Evolutionary conservation across 2,329 filamentous ascomycete species (phyloP).

Genomic region (Paecilomyces niveus): DNA sequence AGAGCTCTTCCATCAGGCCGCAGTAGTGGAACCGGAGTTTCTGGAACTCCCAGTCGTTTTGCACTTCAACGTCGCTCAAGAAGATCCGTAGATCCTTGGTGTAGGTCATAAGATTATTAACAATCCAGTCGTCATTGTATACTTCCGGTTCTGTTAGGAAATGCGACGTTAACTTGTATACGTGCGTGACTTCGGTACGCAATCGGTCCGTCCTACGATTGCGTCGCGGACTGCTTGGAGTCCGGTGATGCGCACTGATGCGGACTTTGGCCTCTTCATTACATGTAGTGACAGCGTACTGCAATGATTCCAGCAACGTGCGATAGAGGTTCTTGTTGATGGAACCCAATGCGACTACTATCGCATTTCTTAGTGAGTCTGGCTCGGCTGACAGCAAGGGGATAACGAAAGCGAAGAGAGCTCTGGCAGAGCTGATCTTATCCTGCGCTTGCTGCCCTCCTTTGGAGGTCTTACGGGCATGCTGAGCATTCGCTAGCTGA

Average conservation of each 20-base stretch:
- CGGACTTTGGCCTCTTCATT: slow-evolving; percentile 82
- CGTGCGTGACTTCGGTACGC: slow-evolving; percentile 89
- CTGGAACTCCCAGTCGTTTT: slow-evolving; percentile 91
- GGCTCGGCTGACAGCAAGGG: slow-evolving; percentile 77
- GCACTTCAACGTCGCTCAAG: slow-evolving; percentile 87
- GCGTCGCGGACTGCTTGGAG: slow-evolving; percentile 70
- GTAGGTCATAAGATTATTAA: slow-evolving; percentile 82
- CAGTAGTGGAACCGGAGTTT: slow-evolving; percentile 90
- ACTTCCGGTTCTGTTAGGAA: slow-evolving; percentile 74
- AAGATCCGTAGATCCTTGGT: slow-evolving; percentile 90
- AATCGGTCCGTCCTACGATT: slow-evolving; percentile 80
- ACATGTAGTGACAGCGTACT: slow-evolving; percentile 76
- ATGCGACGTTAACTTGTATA: slow-evolving; percentile 88
- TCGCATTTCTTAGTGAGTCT: slow-evolving; percentile 75
- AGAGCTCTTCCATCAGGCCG: slow-evolving; percentile 84
- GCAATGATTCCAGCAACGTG: slow-evolving; percentile 80
- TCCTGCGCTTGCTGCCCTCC: slow-evolving; percentile 57
- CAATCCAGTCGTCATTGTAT: slow-evolving; percentile 80
- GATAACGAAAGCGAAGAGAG: slow-evolving; percentile 85
- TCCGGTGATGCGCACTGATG: slow-evolving; percentile 69
- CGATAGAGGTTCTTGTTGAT: slow-evolving; percentile 94
- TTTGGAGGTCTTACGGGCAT: slow-evolving; percentile 74
- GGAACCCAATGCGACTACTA: slow-evolving; percentile 84
- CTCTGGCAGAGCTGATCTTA: slow-evolving; percentile 80
- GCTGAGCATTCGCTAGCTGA: slow-evolving; percentile 59